Conservation (phyloP, 805 yeast species). For the Ogataea chonburiensis region DNA sequence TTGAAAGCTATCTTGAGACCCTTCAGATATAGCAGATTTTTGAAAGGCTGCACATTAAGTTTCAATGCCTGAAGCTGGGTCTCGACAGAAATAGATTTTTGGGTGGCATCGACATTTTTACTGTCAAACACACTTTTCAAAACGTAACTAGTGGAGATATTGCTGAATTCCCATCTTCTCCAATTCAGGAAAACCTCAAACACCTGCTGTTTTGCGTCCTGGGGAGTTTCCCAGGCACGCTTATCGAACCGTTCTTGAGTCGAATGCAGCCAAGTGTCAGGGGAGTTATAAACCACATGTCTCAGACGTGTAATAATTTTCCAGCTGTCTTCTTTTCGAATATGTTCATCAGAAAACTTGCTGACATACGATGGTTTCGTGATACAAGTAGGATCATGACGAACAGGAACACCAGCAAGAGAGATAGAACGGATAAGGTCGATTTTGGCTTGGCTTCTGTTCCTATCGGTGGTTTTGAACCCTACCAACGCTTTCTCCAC, state of each 20-base stretch:
- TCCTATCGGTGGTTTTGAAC: slow-evolving; percentile 11
- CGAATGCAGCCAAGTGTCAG: slow-evolving; percentile 46
- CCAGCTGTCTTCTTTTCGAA: slow-evolving; percentile 85
- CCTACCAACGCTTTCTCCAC: slow-evolving; percentile 9
- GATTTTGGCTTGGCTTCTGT: slow-evolving; percentile 26
- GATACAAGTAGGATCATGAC: slow-evolving; percentile 84
- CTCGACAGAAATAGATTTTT: slow-evolving; percentile 6
- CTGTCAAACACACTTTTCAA: slow-evolving; percentile 50
- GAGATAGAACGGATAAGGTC: slow-evolving; percentile 44
- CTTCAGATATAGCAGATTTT: slow-evolving; percentile 17
- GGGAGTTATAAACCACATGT: slow-evolving; percentile 63
- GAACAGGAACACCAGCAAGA: slow-evolving; percentile 47
- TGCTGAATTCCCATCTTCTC: slow-evolving; percentile 90
- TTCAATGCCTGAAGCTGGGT: slow-evolving; percentile 16
- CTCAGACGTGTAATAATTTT: slow-evolving; percentile 75
- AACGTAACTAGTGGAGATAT: slow-evolving; percentile 54
- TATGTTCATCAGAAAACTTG: slow-evolving; percentile 68
- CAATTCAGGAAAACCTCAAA: slow-evolving; percentile 64
- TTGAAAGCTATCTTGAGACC: slow-evolving; percentile 18
- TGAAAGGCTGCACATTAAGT: slow-evolving; percentile 24
- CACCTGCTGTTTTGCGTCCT: slow-evolving; percentile 53
- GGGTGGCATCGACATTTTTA: slow-evolving; percentile 14
- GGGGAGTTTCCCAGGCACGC: slow-evolving; percentile 45
- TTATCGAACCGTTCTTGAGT: slow-evolving; percentile 34
- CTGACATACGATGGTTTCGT: slow-evolving; percentile 86